Percentiles rank a stretch among this genome's conserved stretches.
These are phyloP conservation scores for Acrodontium crateriforme DNA, from an alignment of 2,329 filamentous ascomycete genomes.

Conservation along the genomic window DNA sequence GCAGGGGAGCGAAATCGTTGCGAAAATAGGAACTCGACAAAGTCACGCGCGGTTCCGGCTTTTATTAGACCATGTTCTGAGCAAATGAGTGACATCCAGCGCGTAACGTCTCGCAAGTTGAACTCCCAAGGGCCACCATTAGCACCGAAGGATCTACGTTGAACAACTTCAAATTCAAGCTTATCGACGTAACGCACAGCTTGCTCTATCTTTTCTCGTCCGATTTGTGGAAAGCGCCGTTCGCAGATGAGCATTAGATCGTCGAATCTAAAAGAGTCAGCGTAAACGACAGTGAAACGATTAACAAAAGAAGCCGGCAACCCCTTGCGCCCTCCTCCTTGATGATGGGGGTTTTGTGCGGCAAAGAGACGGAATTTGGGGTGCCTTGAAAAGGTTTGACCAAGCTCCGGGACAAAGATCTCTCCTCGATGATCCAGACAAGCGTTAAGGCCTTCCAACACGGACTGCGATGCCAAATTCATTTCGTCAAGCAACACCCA, in stretches of 20 bases:
- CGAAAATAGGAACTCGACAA: slow-evolving; percentile 68
- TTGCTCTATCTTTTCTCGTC: slow-evolving; percentile 44
- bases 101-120: slow-evolving; percentile 77
- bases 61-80: slow-evolving; percentile 47
- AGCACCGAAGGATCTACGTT: slow-evolving; percentile 38
- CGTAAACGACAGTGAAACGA: slow-evolving; percentile 94
- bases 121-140: slow-evolving; percentile 82
- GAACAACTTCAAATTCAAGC: slow-evolving; percentile 59
- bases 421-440: slow-evolving; percentile 94
- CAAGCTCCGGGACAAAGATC: slow-evolving; percentile 87
- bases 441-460: slow-evolving; percentile 89
- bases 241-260: slow-evolving; percentile 73
- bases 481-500: slow-evolving; percentile 98
- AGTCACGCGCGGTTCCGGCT: slow-evolving; percentile 51
- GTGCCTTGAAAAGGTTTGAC: slow-evolving; percentile 84
- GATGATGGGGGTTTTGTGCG: slow-evolving; percentile 93
- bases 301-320: slow-evolving; percentile 94
- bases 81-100: slow-evolving; percentile 67
- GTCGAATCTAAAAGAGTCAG: slow-evolving; percentile 69
- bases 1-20: slow-evolving; percentile 66
- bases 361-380: slow-evolving; percentile 88
- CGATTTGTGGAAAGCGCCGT: slow-evolving; percentile 57
- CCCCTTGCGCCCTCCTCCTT: slow-evolving; percentile 89
- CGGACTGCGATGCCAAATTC: slow-evolving; percentile 94
- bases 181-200: slow-evolving; percentile 69